Evolutionary conservation across 345 rosid genomes (phyloP).

Genomic region (Arabidopsis thaliana): TAIR10.1 NC_003074.8:2375001-2375500

Average conservation of each 20-base stretch:
- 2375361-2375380: conserved; percentile 71
- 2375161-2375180: conserved; percentile 56
- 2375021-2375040: conserved; percentile 72
- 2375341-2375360: conserved; percentile 57
- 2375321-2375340: conserved; percentile 43
- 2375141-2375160: conserved; percentile 89
- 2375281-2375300: conserved; percentile 65
- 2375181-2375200: conserved; percentile 65
- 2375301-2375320: conserved; percentile 46
- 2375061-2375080: background rate
- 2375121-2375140: conserved; percentile 78
- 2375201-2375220: conserved; percentile 90
- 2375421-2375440: conserved; percentile 81
- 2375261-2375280: conserved; percentile 75
- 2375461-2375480: conserved; percentile 68
- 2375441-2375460: conserved; percentile 69
- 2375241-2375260: conserved; percentile 84
- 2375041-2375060: conserved; percentile 24
- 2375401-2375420: conserved; percentile 69
- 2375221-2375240: conserved; percentile 87
- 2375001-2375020: conserved; percentile 72
- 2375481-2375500: conserved; percentile 62
- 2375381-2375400: conserved; percentile 72
- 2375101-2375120: conserved; percentile 60
- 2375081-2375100: background rate